Evolutionary conservation across 164 flowering plant species (phyloP), one percentile per base, ranked within the genome.

Genomic region (Nymphaea colorata): DNA sequence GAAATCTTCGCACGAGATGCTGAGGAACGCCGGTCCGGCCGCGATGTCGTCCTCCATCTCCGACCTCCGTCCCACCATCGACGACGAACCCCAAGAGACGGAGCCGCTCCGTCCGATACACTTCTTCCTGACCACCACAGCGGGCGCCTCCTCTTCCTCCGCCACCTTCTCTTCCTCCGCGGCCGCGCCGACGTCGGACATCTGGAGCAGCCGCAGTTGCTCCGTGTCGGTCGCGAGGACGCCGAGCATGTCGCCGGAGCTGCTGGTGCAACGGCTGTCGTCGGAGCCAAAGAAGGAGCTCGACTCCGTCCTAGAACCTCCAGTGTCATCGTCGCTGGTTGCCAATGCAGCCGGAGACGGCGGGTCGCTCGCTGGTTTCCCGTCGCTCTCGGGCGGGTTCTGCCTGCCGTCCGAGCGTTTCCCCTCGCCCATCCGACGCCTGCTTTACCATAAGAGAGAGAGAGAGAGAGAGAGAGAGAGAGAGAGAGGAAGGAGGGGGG

Each of bases 41-140:
- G 84, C 76, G 8, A 85, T 76, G 55, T 87, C 90, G 45, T 89
- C 95, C 69, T 89, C 95, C 95, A 89, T 89, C 83, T 89, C 91
- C 41, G 53, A 65, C 76, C 95, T 73, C 64, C 95, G 75, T 12
- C 95, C 95, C 36, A 83, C 77, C 43, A 85, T 74, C 10, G 87
- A 81, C 2, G 82, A 77, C 44, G 43, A 72, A 2, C 95, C 95
- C 88, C 88, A 89, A 7, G 61, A 74, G 25, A 84, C 75, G 14
- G 78, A 76, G 69, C 65, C 77, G 44, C 75, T 76, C 80, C 73
- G 74, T 66, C 86, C 85, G 0, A 86, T 82, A 71, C 88, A 86
- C 77, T 67, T 81, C 67, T 67, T 69, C 70, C 81, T 75, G 44
- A n/a, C 64, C 47, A 59, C 1, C 25, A 43, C 43, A 5, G 11